These are phyloP conservation scores for Dioszegia crocea DNA, from an alignment of 768 basidiomycete species.

Conservation along the genomic window DNA sequence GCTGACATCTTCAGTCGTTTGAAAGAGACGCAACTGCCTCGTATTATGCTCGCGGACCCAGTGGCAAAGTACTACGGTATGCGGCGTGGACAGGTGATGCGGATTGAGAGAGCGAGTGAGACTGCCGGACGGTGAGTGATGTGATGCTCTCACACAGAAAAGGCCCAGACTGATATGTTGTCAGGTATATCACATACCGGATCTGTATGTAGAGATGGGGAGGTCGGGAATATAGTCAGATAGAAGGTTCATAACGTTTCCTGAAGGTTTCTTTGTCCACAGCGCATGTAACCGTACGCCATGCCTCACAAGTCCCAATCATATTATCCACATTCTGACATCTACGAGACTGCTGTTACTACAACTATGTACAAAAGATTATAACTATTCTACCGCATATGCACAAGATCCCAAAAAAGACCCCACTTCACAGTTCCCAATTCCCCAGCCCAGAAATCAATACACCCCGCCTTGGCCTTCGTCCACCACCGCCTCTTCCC, in stretches of 20 bases:
- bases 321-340: too few relatives aligned
- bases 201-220: conserved; percentile 47
- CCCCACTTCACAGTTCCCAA: too few relatives aligned
- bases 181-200: conserved; percentile 45
- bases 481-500: not conserved
- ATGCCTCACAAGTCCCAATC: too few relatives aligned
- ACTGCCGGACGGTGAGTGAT: conserved; percentile 66
- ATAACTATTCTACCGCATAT: too few relatives aligned
- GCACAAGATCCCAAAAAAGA: not conserved
- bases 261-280: too few relatives aligned
- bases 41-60: conserved; percentile 92
- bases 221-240: too few relatives aligned
- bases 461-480: not conserved
- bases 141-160: too few relatives aligned
- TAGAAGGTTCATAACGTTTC: too few relatives aligned
- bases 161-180: not conserved
- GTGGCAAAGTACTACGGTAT: conserved; percentile 99
- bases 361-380: too few relatives aligned
- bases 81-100: conserved; percentile 91
- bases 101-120: conserved; percentile 94
- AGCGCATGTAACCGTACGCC: too few relatives aligned
- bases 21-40: conserved; percentile 95
- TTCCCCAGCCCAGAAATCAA: not conserved
- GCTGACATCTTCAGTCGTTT: conserved; percentile 63
- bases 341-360: too few relatives aligned